Conservation (phyloP, 352 stramenopile species). For the Globisporangium yorkense region DNA sequence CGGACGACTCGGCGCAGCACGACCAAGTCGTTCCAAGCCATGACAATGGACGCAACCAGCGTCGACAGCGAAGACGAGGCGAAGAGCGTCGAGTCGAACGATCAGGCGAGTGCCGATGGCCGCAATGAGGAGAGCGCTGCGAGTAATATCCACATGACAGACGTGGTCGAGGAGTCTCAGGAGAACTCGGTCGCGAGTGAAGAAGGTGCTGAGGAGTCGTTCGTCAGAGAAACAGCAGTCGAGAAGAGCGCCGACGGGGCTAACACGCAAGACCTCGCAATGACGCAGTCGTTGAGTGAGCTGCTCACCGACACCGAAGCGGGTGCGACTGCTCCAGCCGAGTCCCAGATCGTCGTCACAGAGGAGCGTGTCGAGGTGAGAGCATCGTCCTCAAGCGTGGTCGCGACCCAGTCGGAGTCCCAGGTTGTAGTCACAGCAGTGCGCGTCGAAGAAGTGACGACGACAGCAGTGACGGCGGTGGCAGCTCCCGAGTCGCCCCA, state of each 20-base stretch:
- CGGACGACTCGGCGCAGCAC: conserved; percentile 25
- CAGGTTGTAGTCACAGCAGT: background rate
- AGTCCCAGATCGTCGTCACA: background rate
- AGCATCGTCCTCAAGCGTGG: background rate
- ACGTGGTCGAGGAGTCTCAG: background rate
- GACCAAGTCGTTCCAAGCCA: conserved; percentile 19
- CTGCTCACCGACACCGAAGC: conserved; percentile 3
- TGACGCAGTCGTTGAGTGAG: conserved; percentile 5
- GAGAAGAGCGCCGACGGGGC: background rate
- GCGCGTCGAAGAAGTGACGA: background rate
- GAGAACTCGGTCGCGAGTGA: background rate
- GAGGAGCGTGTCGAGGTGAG: background rate
- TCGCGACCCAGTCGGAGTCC: background rate
- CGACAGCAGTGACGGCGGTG: background rate
- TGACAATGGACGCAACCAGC: conserved; percentile 11
- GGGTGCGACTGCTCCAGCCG: background rate
- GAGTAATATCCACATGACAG: background rate
- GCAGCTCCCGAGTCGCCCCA: background rate
- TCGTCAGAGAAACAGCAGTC: background rate
- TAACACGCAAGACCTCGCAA: conserved; percentile 3
- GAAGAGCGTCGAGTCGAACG: conserved; percentile 4
- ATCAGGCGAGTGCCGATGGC: background rate
- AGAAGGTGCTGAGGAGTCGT: background rate
- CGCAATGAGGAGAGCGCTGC: background rate
- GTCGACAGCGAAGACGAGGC: conserved; percentile 25